Evolutionary conservation across 768 basidiomycete species (phyloP), one percentile per base, ranked within the genome.

Genomic region (Hericium coralloides): DNA sequence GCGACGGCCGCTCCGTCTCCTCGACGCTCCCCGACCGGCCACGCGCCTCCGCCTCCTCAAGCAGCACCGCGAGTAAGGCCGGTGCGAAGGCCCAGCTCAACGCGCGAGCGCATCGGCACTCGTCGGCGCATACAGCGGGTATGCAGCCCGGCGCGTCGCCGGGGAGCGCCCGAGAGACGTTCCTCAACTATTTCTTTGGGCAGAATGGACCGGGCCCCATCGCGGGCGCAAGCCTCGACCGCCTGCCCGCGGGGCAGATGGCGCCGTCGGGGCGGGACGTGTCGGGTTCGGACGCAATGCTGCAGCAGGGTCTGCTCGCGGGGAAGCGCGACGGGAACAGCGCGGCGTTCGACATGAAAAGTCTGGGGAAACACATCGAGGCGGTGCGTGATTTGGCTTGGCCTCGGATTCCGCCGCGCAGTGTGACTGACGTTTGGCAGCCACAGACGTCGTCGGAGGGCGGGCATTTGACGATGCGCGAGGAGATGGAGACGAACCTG

Each of bases 341-440:
- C 64, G 89, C 94, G 55, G 94, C 90, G 49, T 98, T 85, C 69
- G 97, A 98, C 69, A 99, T 99, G 97, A 98, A 93, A 79, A 97
- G 93, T 67, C 76, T 98, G 53, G 93, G 95, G 45, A 94, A 89
- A 72, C 97, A 99, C 66, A 90, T 99, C 58, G 97, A 99, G 71
- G 91, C 95, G 60, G 95, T 98, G 66, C 79, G 91, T 83, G 25
- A 14, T 15, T 3, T 58, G 25, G 8, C 36, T 18, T 5, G 36
- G 10, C 36, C 39, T 2, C 9, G 25, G 5, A 7, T 23, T 4
- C 48, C n/a, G 20, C 47, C 12, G 17, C 48, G 2, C n/a, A 49
- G 25, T 5, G 22, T 49, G 25, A 22, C 15, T 49, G 48, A 20
- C 20, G 26, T 31, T 31, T 1, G 26, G n/a, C 1, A 6, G 10